Percentiles rank a stretch among this genome's conserved stretches.
These are phyloP conservation scores for Phialophora tarda DNA, from an alignment of 2,329 filamentous ascomycete genomes.

Conservation along the genomic window DNA sequence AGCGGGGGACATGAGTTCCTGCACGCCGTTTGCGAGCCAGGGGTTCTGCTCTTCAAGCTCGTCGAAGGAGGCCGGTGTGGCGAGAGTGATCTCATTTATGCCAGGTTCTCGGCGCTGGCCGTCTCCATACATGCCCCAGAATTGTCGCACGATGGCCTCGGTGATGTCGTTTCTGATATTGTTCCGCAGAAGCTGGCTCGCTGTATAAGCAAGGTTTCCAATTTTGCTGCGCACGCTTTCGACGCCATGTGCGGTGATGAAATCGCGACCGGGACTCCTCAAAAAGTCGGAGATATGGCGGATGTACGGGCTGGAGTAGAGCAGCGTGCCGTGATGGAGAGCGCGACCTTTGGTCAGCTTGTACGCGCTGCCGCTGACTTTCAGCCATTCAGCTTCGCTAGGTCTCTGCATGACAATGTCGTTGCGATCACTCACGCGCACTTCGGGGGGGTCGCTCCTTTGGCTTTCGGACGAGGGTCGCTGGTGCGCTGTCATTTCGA, in stretches of 20 bases:
- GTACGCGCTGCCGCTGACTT: conserved; percentile 93
- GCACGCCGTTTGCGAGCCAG: conserved; percentile 28
- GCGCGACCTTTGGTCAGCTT: conserved; percentile 82
- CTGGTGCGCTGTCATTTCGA: conserved; percentile 22
- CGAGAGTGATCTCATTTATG: conserved; percentile 28
- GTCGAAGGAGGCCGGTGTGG: conserved; percentile 2
- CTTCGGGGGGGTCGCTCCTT: conserved; percentile 59
- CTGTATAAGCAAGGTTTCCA: conserved; percentile 66
- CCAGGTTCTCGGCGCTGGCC: conserved; percentile 1
- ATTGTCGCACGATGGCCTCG: conserved; percentile 28
- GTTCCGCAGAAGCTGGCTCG: conserved; percentile 10
- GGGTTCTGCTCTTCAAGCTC: conserved; percentile 22
- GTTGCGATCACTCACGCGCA: conserved; percentile 84
- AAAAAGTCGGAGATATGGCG: conserved; percentile 71
- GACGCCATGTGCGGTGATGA: conserved; percentile 81
- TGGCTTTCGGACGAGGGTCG: conserved; percentile 34
- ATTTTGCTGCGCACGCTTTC: conserved; percentile 89
- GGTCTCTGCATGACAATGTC: conserved; percentile 76
- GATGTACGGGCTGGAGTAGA: conserved; percentile 79
- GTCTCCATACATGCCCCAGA: conserved; percentile 32
- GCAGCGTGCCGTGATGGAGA: conserved; percentile 90
- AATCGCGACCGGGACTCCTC: conserved; percentile 75
- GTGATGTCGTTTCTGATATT: conserved; percentile 24
- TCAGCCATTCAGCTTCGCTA: conserved; percentile 60
- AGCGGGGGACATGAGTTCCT: conserved; percentile 33